These are phyloP conservation scores for Penicillium sp. DNA, from an alignment of 2,329 filamentous ascomycete species.

Conservation along the genomic window DNA sequence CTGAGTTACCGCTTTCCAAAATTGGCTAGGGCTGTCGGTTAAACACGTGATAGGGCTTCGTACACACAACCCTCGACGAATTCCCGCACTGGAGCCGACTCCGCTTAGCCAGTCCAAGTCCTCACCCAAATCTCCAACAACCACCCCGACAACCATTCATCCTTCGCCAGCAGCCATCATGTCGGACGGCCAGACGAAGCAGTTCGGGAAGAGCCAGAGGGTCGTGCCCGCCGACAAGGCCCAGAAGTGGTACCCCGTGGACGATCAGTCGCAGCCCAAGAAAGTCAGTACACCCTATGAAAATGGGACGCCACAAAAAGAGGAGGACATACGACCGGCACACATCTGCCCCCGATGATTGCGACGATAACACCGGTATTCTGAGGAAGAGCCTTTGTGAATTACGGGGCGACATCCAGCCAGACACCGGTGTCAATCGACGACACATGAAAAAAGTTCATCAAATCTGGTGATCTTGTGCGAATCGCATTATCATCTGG, in stretches of 20 bases:
- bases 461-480: slow-evolving; percentile 6
- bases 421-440: slow-evolving; percentile 24
- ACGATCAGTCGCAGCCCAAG: slow-evolving; percentile 84
- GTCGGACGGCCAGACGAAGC: slow-evolving; percentile 73
- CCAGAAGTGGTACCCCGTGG: slow-evolving; percentile 97
- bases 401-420: slow-evolving; percentile 14
- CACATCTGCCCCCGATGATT: slow-evolving; percentile 29
- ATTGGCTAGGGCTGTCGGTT: slow-evolving; percentile 23
- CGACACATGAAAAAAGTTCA: slow-evolving; percentile 6
- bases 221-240: slow-evolving; percentile 90
- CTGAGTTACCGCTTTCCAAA: slow-evolving; percentile 8
- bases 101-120: slow-evolving; percentile 40
- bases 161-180: slow-evolving; percentile 53
- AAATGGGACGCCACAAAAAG: slow-evolving; percentile 17
- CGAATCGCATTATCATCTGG: slow-evolving; percentile 13
- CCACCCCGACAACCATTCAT: slow-evolving; percentile 46
- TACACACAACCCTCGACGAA: slow-evolving; percentile 42
- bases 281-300: slow-evolving; percentile 71
- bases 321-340: slow-evolving; percentile 27
- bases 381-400: slow-evolving; percentile 17
- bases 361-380: slow-evolving; percentile 32
- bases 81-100: slow-evolving; percentile 40
- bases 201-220: slow-evolving; percentile 96
- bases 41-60: slow-evolving; percentile 40
- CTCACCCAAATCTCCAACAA: slow-evolving; percentile 43